Conservation (phyloP, 2,329 filamentous ascomycete species). For the Coniochaeta sp. region DNA sequence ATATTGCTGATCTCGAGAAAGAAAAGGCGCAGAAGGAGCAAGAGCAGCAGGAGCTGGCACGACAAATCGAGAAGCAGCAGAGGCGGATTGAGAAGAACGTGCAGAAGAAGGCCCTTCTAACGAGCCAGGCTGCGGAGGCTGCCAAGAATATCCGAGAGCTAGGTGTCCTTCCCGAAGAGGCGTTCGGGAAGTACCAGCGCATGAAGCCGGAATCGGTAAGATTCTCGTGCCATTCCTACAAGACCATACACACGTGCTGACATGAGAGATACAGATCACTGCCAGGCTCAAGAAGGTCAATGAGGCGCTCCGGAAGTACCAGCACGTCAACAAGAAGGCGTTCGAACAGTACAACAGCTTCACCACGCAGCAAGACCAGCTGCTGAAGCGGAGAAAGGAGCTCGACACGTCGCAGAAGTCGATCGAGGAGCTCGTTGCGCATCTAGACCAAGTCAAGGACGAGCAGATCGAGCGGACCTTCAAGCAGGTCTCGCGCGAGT, state of each 20-base stretch:
- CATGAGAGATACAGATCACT: constrained; percentile 35
- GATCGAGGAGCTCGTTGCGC: constrained; percentile 86
- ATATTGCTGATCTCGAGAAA: constrained; percentile 48
- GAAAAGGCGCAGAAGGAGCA: constrained; percentile 58
- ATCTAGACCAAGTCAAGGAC: constrained; percentile 91
- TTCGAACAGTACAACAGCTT: constrained; percentile 99
- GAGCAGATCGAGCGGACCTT: constrained; percentile 98
- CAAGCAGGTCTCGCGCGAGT: constrained; percentile 93
- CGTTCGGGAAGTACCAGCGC: constrained; percentile 83
- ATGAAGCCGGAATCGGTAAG: constrained; percentile 70
- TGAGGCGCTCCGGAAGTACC: constrained; percentile 89
- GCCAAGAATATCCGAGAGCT: constrained; percentile 86
- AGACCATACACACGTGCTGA: constrained; percentile 4
- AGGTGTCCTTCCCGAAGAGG: constrained; percentile 87
- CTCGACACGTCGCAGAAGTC: constrained; percentile 78
- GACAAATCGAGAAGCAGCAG: constrained; percentile 75
- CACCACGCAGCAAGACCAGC: constrained; percentile 79
- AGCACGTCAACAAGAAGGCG: constrained; percentile 98
- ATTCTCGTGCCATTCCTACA: constrained; percentile 5
- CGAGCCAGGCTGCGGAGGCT: constrained; percentile 70
- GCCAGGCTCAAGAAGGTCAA: constrained; percentile 80
- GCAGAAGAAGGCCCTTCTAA: constrained; percentile 75
- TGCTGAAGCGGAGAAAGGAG: constrained; percentile 78
- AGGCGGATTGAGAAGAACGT: constrained; percentile 88
- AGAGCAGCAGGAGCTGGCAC: constrained; percentile 66